Base-by-base conservation (phyloP, 805 yeast species). In the Candida verbasci region DNA sequence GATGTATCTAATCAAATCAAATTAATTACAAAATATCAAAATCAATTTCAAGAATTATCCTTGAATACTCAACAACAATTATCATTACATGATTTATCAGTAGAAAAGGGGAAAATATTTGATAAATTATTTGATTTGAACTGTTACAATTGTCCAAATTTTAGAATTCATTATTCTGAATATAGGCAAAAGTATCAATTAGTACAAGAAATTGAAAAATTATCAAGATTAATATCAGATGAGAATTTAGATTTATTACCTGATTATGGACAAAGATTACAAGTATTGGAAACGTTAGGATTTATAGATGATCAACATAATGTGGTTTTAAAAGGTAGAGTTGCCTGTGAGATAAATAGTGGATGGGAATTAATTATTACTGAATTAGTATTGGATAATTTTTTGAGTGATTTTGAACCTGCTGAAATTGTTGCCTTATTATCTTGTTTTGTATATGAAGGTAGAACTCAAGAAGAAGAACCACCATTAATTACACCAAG, bases 371-470 rank as follows among this genome's bases (percentile, higher is more conserved):
- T 89, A 38, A 82, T 84, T 2, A 56, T 93, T 9, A 91, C 98
- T 0, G 98, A 93, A 58, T 69, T 93, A 37, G 77, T 93, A 12
- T 69, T 93, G 48, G 95, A 91, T 52, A 93, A 93, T 60, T 88
- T 91, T 65, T 65, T 93, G 43, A 95, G 91, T 21, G 94, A 87
- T 40, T 89, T 85, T 54, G 94, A 89, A 44, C 88, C 97, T 0
- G 96, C 88, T 52, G 98, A 93, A 58, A 88, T 93, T 43, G 97
- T 89, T n/a, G 97, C 97, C 0, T 66, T 93, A 33, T 61, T 93
- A 22, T 87, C 97, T 0, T 86, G 85, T 24, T 93, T 93, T 63
- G 95, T 93, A 1, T 93, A 86, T 53, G 97, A 93, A 52, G 97
- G 97, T 1, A 71, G 77, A 12, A 70, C 75, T 16, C 78, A 74